Base-by-base conservation (phyloP, 805 yeast species). In the Kodamaea leandrae region DNA sequence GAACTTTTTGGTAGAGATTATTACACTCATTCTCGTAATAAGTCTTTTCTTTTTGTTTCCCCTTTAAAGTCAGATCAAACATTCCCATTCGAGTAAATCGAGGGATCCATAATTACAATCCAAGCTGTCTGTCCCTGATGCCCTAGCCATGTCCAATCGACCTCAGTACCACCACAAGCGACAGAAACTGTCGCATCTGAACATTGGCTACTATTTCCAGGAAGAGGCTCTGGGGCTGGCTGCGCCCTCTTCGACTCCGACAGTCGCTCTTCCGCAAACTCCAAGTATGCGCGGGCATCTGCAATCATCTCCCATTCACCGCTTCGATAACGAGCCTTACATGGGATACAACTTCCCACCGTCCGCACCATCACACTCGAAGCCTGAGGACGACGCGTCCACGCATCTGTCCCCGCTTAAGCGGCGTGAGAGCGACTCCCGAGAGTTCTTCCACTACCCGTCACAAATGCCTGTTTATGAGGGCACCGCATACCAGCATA, bases 101-200 rank as follows among this genome's bases (percentile, higher is more conserved):
- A 23, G 36, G 28, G 37, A 34, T 17, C 26, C 15, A 15, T 34
- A 34, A 21, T 23, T 34, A 21, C 26, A 13, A 23, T 34, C 8
- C 37, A 34, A 34, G 17, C 13, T 34, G 37, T 34, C 27, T 34
- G 18, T 14, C 28, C 28, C 27, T 39, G 37, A 39, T 30, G 24
- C 41, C 35, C 18, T 27, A 17, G 32, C 17, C 17, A 51, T 51
- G 55, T 36, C 53, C 36, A 47, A 49, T 32, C 45, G 44, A 34
- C 47, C 50, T 32, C 46, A 37, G 28, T 23, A 38, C 16, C 35
- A 39, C 37, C 70, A 64, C 48, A 64, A 64, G 47, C 67, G 70
- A 40, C 69, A 63, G 52, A 64, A 64, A 44, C 61, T 66, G 42
- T 61, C 64, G 16, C 35, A 58, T 17, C 61, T 55, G 62, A 61